Evolutionary conservation across 768 basidiomycete species (phyloP), one percentile per base, ranked within the genome.

Genomic region (Polyporus arcularius): DNA sequence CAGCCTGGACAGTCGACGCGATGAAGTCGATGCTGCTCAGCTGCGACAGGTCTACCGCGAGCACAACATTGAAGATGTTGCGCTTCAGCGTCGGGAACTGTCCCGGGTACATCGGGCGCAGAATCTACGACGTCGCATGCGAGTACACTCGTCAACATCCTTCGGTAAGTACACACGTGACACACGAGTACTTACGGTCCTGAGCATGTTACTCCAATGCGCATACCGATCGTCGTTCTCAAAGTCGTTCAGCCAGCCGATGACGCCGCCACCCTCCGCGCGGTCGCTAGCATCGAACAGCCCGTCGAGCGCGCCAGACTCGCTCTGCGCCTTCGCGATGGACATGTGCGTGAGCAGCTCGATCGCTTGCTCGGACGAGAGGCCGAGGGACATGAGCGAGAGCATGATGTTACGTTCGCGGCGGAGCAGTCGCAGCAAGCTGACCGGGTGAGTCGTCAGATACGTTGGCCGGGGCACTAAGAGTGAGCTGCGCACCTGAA

Each of bases 251-350:
- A 89, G 91, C 85, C 92, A 98, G 0, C 87, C 70, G 41, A 96
- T 81, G 4, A 90, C 80, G 39, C 75, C 80, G 0, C 88, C 93
- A 1, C 83, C 92, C 71, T 99, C 97, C 3, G 70, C 68, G 16
- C 92, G 78, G 73, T 99, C 96, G 59, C 90, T 94, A 1, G 94
- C 89, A 73, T 98, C 97, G 58, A 96, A 89, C n/a, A 97, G 65
- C 0, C 88, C 92, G 55, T 91, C 89, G 53, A 85, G 66, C 4
- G 80, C 77, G 18, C 75, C 81, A 14, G 73, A 75, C 41, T 77
- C 80, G n/a, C 76, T 75, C 59, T 86, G 82, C 1, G 83, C 74
- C 2, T 73, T 70, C 1, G 80, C 80, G 52, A 95, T 78, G 10
- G 75, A 76, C 0, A 82, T 77, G 71, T 94, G 85, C 0, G 89